These are phyloP conservation scores for Alternaria postmessia DNA, from an alignment of 2,329 filamentous ascomycete genomes.

Conservation along the genomic window DNA sequence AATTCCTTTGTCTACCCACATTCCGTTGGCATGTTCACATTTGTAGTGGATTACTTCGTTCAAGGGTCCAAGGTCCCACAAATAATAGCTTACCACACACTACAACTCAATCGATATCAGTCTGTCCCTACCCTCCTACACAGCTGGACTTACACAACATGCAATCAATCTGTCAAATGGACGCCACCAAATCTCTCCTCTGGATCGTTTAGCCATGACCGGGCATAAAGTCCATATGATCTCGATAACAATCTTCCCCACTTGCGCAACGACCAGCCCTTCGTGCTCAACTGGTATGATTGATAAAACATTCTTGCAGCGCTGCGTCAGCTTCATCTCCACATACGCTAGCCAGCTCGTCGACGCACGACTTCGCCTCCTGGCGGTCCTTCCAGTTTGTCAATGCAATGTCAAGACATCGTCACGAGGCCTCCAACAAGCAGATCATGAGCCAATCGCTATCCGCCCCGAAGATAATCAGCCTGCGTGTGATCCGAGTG, in stretches of 20 bases:
- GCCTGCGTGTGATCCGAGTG: conserved; percentile 8
- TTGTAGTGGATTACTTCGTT: background rate
- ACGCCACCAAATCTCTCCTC: background rate
- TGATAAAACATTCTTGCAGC: conserved; percentile 21
- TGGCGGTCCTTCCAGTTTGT: background rate
- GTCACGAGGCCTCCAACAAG: conserved; percentile 21
- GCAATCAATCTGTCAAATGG: background rate
- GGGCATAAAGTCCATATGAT: conserved; percentile 25
- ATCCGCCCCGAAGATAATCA: conserved; percentile 7
- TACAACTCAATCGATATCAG: background rate
- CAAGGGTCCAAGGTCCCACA: background rate
- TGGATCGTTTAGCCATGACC: conserved; percentile 31
- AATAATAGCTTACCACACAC: background rate
- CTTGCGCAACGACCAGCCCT: conserved; percentile 34
- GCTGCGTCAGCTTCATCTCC: conserved; percentile 32
- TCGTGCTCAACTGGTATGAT: conserved; percentile 25
- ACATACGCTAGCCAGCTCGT: conserved; percentile 44
- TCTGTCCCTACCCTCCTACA: background rate
- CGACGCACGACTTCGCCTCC: conserved; percentile 18
- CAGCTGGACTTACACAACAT: background rate
- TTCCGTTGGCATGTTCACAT: background rate
- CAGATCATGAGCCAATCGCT: conserved; percentile 22
- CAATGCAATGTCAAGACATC: conserved; percentile 19
- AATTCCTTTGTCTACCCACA: background rate
- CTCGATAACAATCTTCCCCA: conserved; percentile 33